Percentiles rank a stretch among this genome's conserved stretches.
Conservation (phyloP, 2,329 filamentous ascomycete species). For the Metarhizium robertsii region DNA sequence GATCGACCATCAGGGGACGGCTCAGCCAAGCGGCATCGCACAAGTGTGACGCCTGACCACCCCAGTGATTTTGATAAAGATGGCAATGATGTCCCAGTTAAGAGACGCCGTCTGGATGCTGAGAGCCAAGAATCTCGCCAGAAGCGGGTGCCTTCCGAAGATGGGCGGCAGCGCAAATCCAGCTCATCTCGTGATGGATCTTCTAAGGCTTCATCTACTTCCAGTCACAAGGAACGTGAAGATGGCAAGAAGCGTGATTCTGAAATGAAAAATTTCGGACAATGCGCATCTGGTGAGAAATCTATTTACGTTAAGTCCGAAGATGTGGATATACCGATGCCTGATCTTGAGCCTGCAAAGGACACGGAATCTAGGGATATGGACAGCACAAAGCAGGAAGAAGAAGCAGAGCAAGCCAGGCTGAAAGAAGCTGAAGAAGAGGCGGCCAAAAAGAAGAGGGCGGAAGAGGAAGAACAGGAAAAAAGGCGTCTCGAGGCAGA, state of each 20-base stretch:
- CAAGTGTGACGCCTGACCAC: conserved; percentile 48
- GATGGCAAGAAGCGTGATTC: conserved; percentile 24
- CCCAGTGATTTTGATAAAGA: conserved; percentile 45
- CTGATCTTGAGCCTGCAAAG: conserved; percentile 30
- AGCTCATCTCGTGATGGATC: conserved; percentile 30
- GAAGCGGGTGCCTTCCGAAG: conserved; percentile 34
- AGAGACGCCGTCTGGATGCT: conserved; percentile 47
- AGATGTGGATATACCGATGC: conserved; percentile 47
- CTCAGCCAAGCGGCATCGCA: conserved; percentile 47
- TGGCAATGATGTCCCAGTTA: conserved; percentile 38
- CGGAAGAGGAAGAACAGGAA: conserved; percentile 15
- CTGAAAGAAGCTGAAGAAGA: conserved; percentile 24
- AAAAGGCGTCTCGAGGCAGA: conserved; percentile 21
- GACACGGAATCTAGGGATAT: conserved; percentile 19
- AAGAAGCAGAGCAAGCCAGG: conserved; percentile 13
- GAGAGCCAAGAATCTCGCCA: conserved; percentile 41
- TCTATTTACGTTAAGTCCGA: conserved; percentile 49
- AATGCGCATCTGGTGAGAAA: conserved; percentile 32
- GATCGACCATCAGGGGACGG: conserved; percentile 44
- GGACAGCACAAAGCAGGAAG: conserved; percentile 14
- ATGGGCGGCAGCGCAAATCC: conserved; percentile 35
- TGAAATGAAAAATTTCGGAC: conserved; percentile 32
- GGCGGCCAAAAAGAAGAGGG: conserved; percentile 15
- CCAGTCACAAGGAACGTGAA: conserved; percentile 29
- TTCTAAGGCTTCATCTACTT: conserved; percentile 24